Base-by-base conservation (phyloP, 2,329 filamentous ascomycete species). In the Claviceps sorghi region DNA sequence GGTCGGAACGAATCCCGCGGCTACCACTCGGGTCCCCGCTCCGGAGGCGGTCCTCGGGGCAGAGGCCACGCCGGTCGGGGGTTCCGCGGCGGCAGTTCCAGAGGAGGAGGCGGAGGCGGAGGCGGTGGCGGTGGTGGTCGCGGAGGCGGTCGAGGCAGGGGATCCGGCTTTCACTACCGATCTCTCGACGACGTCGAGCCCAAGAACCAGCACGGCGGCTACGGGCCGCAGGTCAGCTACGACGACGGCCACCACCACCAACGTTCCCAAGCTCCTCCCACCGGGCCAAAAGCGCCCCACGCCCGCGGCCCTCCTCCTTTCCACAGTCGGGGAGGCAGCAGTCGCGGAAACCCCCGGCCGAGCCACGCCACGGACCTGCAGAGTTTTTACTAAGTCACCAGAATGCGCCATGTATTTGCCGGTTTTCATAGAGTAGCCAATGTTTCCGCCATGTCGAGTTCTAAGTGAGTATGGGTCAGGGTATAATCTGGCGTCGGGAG, bases 111-210 rank as follows among this genome's bases (percentile, higher is more conserved):
- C n/a, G n/a, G n/a, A n/a, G n/a, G n/a, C n/a, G n/a, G n/a, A n/a
- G n/a, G n/a, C n/a, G n/a, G n/a, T n/a, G 71, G 72, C 19, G 69
- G 72, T 15, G 69, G 73, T 30, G 19, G 50, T 13, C 19, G 51
- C 29, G 46, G 46, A 29, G 48, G 67, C 19, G 68, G 70, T 5
- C 64, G 76, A 47, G 72, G 76, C 11, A 69, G 76, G 47, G 67
- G 72, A 29, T 74, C 75, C 22, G 73, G 73, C 29, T 69, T 71
- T 53, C 71, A 74, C 55, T 87, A 88, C 63, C 75, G 77, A 53
- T 86, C 82, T 2, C 72, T 87, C 2, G 84, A 87, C 62, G 84
- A 88, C 58, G 72, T 82, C 30, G 75, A 74, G 29, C 67, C 70
- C 44, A 69, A 69, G 48, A 72, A 74, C 45, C 69, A 69, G 54